Conservation (phyloP, 2,329 filamentous ascomycete species). For the Huntiella moniliformis region DNA sequence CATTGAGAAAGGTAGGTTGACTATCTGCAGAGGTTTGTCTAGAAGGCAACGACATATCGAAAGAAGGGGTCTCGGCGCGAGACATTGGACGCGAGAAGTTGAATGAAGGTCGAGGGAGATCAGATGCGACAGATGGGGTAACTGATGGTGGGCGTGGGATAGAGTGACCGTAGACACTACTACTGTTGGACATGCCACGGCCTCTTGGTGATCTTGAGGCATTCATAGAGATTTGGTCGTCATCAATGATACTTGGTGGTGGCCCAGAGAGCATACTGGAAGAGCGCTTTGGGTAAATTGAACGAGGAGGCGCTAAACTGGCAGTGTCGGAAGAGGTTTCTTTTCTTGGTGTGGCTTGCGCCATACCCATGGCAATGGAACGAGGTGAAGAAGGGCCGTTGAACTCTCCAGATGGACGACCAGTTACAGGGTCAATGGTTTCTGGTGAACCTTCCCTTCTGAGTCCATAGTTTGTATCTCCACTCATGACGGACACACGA, state of each 20-base stretch:
- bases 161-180: slow-evolving; percentile 28
- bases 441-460: slow-evolving; percentile 38
- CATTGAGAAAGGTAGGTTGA: slow-evolving; percentile 29
- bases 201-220: slow-evolving; percentile 38
- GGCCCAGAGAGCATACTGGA: slow-evolving; percentile 46
- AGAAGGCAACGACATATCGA: slow-evolving; percentile 29
- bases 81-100: slow-evolving; percentile 91
- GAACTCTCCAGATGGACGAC: slow-evolving; percentile 27
- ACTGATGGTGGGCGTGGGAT: slow-evolving; percentile 29
- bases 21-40: slow-evolving; percentile 49
- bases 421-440: slow-evolving; percentile 21
- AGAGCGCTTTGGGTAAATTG: slow-evolving; percentile 31
- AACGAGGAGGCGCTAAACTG: slow-evolving; percentile 31
- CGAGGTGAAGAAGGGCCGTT: slow-evolving; percentile 17
- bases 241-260: slow-evolving; percentile 20
- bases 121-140: slow-evolving; percentile 71
- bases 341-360: not conserved
- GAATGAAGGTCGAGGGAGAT: slow-evolving; percentile 59
- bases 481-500: slow-evolving; percentile 2
- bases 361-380: slow-evolving; percentile 13
- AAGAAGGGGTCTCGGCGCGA: slow-evolving; percentile 38
- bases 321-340: slow-evolving; percentile 11
- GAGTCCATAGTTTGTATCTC: slow-evolving; percentile 26
- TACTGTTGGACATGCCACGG: slow-evolving; percentile 64
- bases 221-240: slow-evolving; percentile 42